Percentiles rank a stretch among this genome's conserved stretches.
phyloP scores from a whole-genome alignment of 441 rosid genomes.

The Populus tomentosa region DNA sequence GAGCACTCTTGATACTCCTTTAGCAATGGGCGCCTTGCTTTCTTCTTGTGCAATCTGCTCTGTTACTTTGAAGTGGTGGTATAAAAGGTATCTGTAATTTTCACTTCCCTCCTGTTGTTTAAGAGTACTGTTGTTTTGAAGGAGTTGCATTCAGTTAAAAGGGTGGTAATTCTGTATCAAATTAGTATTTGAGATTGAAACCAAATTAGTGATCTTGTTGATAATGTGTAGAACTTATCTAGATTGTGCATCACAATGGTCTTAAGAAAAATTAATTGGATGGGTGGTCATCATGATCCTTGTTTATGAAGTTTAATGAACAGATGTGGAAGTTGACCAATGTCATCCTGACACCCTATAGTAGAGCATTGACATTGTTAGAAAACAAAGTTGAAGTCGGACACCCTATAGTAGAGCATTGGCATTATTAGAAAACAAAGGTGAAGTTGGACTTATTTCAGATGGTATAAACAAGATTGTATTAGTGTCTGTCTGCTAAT shows the following conservation, averaged over 20 bases:
- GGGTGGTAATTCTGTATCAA: not conserved
- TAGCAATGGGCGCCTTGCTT: constrained; percentile 46
- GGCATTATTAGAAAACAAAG: not conserved
- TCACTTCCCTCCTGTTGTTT: not conserved
- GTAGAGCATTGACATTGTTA: too few relatives aligned
- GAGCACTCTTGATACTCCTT: constrained; percentile 69
- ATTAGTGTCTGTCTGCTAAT: not conserved
- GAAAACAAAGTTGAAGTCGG: too few relatives aligned
- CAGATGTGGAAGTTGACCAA: not conserved
- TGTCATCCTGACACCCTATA: not conserved
- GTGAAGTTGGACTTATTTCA: not conserved
- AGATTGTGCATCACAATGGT: not conserved
- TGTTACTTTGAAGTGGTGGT: constrained; percentile 21
- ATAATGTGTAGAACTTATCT: not conserved
- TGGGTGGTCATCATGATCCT: not conserved
- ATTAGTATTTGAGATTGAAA: not conserved
- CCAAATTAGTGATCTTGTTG: not conserved
- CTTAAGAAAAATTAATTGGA: not conserved
- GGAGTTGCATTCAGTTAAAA: not conserved
- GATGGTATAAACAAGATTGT: not conserved
- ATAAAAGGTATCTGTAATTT: constrained; percentile 19
- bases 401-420: not conserved
- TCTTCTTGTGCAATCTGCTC: constrained; percentile 42
- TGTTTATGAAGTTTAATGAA: not conserved
- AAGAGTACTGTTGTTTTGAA: not conserved